phyloP scores from a whole-genome alignment of 2,329 filamentous ascomycete genomes.

The Trichoderma pleuroti region DNA sequence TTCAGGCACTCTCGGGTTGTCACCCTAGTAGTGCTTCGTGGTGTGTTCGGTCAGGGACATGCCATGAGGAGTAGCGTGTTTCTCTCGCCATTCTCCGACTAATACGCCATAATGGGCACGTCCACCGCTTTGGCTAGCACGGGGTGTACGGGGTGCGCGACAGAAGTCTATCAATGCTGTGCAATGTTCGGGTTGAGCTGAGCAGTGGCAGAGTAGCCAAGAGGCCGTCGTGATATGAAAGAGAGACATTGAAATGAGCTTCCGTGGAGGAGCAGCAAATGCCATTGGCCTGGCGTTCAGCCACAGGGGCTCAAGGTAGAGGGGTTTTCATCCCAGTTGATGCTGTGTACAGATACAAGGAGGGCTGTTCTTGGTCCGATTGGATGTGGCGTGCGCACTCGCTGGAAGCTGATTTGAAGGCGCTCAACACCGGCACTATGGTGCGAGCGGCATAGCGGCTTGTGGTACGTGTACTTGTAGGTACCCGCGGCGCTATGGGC shows the following conservation, averaged over 20 bases:
- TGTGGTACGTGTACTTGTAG: background rate
- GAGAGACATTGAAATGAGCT: background rate
- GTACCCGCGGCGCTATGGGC: background rate
- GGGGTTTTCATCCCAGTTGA: background rate
- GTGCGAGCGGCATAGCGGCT: background rate
- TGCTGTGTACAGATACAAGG: background rate
- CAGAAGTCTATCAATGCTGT: background rate
- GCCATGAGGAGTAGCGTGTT: background rate
- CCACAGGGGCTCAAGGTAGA: background rate
- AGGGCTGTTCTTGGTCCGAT: background rate
- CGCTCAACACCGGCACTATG: background rate
- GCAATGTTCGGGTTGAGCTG: background rate
- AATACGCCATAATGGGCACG: background rate
- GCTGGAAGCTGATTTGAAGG: background rate
- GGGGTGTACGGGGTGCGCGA: background rate
- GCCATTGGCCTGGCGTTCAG: constrained; percentile 8
- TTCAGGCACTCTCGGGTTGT: background rate
- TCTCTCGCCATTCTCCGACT: constrained; percentile 7
- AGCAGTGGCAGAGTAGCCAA: background rate
- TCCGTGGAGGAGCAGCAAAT: background rate
- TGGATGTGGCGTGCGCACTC: background rate
- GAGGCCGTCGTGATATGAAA: background rate
- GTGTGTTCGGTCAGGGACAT: background rate
- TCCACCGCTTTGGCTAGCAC: background rate
- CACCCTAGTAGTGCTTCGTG: background rate